Evolutionary conservation across 306 rosid species (phyloP).

Genomic region (Albizia julibrissin): DNA sequence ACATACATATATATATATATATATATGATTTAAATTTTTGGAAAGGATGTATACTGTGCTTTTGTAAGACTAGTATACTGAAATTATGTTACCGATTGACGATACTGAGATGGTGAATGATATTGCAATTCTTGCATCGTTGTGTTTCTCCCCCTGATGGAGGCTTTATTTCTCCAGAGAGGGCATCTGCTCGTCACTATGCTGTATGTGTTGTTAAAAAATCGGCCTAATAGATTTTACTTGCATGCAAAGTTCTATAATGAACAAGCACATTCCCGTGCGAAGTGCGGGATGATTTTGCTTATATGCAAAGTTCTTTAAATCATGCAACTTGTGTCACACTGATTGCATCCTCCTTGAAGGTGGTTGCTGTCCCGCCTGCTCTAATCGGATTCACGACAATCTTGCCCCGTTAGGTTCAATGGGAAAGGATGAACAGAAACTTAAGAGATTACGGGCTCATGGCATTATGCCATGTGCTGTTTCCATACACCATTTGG

Average conservation of each 20-base stretch:
- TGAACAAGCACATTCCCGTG: too few species aligned
- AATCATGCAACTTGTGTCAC: background rate
- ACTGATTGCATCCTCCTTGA: too few species aligned
- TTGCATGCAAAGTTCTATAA: too few species aligned
- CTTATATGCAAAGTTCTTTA: background rate
- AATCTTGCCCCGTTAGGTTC: background rate
- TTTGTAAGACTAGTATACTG: background rate
- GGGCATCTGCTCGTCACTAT: background rate
- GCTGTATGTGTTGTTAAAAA: background rate
- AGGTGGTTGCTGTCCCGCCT: background rate
- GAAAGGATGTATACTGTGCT: background rate
- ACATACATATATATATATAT: background rate
- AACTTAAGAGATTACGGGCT: background rate
- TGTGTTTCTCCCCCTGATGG: background rate
- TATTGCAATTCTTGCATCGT: background rate
- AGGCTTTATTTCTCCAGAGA: background rate
- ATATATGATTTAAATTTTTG: background rate
- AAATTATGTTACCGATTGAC: background rate
- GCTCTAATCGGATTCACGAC: background rate
- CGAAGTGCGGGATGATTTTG: too few species aligned
- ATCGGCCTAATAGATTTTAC: too few species aligned
- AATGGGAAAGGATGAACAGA: background rate
- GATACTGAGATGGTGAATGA: background rate
- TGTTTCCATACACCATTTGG: background rate
- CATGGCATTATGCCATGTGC: background rate